These are phyloP conservation scores for Nakazawaea holstii DNA, from an alignment of 805 yeast genomes.

Conservation along the genomic window DNA sequence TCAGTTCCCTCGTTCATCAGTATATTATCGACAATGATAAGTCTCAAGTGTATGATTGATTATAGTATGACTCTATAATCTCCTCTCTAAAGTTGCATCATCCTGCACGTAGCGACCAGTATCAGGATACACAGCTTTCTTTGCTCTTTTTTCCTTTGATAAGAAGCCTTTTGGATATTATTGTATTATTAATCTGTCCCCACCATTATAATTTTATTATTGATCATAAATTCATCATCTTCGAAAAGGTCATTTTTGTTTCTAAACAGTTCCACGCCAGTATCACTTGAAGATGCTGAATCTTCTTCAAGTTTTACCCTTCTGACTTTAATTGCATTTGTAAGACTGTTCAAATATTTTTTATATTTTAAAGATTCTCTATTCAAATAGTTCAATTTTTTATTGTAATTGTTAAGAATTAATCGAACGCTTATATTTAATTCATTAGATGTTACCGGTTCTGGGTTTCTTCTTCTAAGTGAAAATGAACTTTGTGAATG, in stretches of 20 bases:
- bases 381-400: constrained; percentile 36
- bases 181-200: background rate
- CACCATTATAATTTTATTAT: constrained; percentile 8
- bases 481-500: constrained; percentile 1
- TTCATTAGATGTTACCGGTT: background rate
- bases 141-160: too few relatives aligned
- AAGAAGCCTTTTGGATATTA: too few relatives aligned
- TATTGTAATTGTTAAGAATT: constrained; percentile 33
- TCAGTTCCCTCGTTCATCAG: too few relatives aligned
- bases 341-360: constrained; percentile 37
- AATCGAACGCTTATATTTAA: constrained; percentile 25
- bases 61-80: background rate
- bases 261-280: constrained; percentile 6
- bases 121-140: too few relatives aligned
- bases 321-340: constrained; percentile 42
- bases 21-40: too few relatives aligned
- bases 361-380: constrained; percentile 39
- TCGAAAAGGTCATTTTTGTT: constrained; percentile 2
- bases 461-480: constrained; percentile 3
- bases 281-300: background rate
- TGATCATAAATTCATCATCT: constrained; percentile 1
- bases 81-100: background rate
- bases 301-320: constrained; percentile 22
- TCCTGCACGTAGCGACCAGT: too few relatives aligned
- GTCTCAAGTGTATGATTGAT: too few relatives aligned